These are phyloP conservation scores for Lathyrus tuberosus DNA, from an alignment of 306 rosid species.

Conservation along the genomic window DNA sequence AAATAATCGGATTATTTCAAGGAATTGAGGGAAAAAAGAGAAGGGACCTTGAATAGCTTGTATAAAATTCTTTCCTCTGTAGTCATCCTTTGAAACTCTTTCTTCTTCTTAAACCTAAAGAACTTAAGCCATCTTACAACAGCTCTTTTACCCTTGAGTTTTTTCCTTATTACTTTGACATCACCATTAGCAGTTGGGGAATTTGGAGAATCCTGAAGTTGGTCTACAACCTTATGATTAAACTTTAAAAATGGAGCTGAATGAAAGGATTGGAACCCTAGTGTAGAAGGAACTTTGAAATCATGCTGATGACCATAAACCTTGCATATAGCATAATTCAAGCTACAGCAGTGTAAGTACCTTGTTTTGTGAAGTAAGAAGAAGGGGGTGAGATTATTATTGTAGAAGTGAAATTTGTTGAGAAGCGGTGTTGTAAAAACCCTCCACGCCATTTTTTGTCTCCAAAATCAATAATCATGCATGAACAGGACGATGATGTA, in stretches of 20 bases:
- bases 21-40: slow-evolving; percentile 1
- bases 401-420: slow-evolving; percentile 36
- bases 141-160: slow-evolving; percentile 85
- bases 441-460: slow-evolving; percentile 37
- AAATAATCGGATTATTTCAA: too few species aligned
- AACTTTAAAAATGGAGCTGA: slow-evolving; percentile 42
- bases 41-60: slow-evolving; percentile 69
- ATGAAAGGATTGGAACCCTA: slow-evolving; percentile 54
- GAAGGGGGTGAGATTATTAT: slow-evolving; percentile 31
- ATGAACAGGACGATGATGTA: too few species aligned
- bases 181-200: slow-evolving; percentile 36
- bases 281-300: slow-evolving; percentile 26
- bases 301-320: slow-evolving; percentile 25
- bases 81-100: slow-evolving; percentile 81
- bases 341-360: slow-evolving; percentile 58
- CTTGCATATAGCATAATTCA: slow-evolving; percentile 55
- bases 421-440: slow-evolving; percentile 41
- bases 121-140: slow-evolving; percentile 89
- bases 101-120: slow-evolving; percentile 85
- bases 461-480: neutral
- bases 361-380: slow-evolving; percentile 41
- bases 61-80: slow-evolving; percentile 68
- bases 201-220: slow-evolving; percentile 37
- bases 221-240: slow-evolving; percentile 47
- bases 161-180: slow-evolving; percentile 58